phyloP scores from a whole-genome alignment of 495 filamentous ascomycete genomes.

The Chaetomium cochliodes region DNA sequence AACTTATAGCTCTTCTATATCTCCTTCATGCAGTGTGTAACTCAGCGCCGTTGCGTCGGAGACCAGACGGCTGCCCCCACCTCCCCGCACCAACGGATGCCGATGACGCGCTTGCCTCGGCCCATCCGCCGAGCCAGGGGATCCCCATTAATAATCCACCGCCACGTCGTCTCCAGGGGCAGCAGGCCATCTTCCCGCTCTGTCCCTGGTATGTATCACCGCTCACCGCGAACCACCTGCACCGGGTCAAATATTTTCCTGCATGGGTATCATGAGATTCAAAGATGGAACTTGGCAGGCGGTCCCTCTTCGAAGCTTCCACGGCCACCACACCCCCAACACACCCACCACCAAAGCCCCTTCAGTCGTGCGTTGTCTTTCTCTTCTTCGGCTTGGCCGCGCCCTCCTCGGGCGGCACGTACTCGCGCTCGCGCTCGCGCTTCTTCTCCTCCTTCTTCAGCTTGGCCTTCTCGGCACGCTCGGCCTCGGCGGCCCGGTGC shows the following conservation, averaged over 20 bases:
- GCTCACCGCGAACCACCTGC: not conserved
- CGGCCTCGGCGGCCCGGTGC: constrained; percentile 75
- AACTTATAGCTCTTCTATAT: not conserved
- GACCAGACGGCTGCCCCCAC: not conserved
- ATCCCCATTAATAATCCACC: constrained; percentile 16
- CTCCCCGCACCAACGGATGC: constrained; percentile 24
- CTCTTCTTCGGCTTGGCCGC: constrained; percentile 61
- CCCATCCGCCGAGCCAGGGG: constrained; percentile 12
- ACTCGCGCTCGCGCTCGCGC: constrained; percentile 79
- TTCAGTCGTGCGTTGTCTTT: constrained; percentile 53
- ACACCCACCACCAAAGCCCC: not conserved
- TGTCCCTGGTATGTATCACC: not conserved
- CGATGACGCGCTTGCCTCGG: constrained; percentile 31
- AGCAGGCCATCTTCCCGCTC: not conserved
- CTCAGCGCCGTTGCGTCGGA: not conserved
- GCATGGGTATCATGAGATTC: constrained; percentile 36
- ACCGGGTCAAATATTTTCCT: constrained; percentile 22
- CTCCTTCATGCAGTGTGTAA: not conserved
- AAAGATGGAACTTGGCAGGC: constrained; percentile 18
- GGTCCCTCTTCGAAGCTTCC: constrained; percentile 7
- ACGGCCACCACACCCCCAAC: not conserved
- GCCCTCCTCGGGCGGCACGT: constrained; percentile 77
- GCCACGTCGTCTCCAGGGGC: not conserved
- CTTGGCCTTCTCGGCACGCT: constrained; percentile 75
- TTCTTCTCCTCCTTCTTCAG: constrained; percentile 86